Conservation (phyloP, 2,329 filamentous ascomycete genomes). For the Xylaria sp. region DNA sequence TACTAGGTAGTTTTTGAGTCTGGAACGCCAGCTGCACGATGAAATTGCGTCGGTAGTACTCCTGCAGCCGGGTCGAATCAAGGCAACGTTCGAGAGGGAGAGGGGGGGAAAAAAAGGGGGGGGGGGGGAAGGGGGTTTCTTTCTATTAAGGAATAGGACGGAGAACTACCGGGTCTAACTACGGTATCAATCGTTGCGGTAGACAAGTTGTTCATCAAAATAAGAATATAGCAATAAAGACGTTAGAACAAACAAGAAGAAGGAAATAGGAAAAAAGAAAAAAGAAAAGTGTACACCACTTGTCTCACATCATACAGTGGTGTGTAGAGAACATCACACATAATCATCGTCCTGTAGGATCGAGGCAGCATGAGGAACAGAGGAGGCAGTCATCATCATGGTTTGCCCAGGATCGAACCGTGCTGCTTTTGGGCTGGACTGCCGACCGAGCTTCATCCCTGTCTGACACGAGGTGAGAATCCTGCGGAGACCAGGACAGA, state of each 20-base stretch:
- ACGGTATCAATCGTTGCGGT: background rate
- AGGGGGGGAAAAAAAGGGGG: constrained; percentile 18
- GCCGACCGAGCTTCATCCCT: constrained; percentile 38
- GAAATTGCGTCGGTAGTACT: constrained; percentile 42
- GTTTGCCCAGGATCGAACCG: constrained; percentile 24
- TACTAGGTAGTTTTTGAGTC: constrained; percentile 6
- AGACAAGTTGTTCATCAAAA: background rate
- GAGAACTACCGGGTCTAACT: background rate
- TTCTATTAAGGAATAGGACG: constrained; percentile 12
- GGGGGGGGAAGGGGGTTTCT: no score
- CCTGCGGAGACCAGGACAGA: constrained; percentile 30
- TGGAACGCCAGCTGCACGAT: constrained; percentile 38
- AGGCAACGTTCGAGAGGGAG: constrained; percentile 19
- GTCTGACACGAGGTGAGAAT: constrained; percentile 40
- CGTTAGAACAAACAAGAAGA: no score
- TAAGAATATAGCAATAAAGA: background rate
- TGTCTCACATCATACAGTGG: background rate
- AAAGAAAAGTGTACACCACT: no score
- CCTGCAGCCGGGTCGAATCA: constrained; percentile 30
- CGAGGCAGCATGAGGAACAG: constrained; percentile 12
- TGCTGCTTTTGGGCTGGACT: constrained; percentile 38
- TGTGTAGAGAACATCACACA: constrained; percentile 10
- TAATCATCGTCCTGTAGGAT: constrained; percentile 27
- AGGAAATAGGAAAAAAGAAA: no score
- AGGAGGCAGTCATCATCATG: constrained; percentile 3